Conservation (phyloP, 495 filamentous ascomycete genomes). For the Bryoglossum gracile region DNA sequence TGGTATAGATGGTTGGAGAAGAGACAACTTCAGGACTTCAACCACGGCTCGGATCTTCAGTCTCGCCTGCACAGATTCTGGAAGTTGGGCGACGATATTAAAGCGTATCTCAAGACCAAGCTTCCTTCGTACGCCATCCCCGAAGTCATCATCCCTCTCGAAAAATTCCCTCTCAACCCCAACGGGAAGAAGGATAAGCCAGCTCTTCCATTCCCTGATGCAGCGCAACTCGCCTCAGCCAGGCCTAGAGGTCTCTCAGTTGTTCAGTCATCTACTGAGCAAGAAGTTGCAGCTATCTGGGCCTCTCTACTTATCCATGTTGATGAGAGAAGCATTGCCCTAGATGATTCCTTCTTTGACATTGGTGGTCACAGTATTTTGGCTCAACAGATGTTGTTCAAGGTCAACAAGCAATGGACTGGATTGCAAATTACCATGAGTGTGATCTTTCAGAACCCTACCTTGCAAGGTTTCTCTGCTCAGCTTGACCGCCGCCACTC, state of each 20-base stretch:
- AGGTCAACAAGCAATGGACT: slow-evolving; percentile 29
- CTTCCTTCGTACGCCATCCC: slow-evolving; percentile 80
- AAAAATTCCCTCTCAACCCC: slow-evolving; percentile 80
- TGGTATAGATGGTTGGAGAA: slow-evolving; percentile 63
- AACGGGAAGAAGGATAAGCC: slow-evolving; percentile 94
- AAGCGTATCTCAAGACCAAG: slow-evolving; percentile 65
- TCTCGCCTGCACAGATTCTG: slow-evolving; percentile 58
- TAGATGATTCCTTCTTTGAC: slow-evolving; percentile 76
- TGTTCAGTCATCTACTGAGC: slow-evolving; percentile 50
- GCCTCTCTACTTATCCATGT: slow-evolving; percentile 39
- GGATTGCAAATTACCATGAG: slow-evolving; percentile 67
- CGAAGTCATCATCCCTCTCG: slow-evolving; percentile 66
- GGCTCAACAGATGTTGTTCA: slow-evolving; percentile 76
- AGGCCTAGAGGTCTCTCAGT: slow-evolving; percentile 18
- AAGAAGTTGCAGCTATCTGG: slow-evolving; percentile 63
- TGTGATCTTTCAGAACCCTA: slow-evolving; percentile 68
- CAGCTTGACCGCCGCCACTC: slow-evolving; percentile 58
- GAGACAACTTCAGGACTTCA: slow-evolving; percentile 43
- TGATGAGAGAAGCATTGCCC: slow-evolving; percentile 45
- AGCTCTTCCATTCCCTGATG: slow-evolving; percentile 84
- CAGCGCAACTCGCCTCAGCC: slow-evolving; percentile 48
- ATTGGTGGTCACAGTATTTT: slow-evolving; percentile 81
- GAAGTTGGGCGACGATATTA: slow-evolving; percentile 63
- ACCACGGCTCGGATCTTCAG: slow-evolving; percentile 45
- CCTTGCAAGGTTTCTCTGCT: slow-evolving; percentile 61